Conservation (phyloP, 805 yeast genomes). For the Brettanomyces sp. region DNA sequence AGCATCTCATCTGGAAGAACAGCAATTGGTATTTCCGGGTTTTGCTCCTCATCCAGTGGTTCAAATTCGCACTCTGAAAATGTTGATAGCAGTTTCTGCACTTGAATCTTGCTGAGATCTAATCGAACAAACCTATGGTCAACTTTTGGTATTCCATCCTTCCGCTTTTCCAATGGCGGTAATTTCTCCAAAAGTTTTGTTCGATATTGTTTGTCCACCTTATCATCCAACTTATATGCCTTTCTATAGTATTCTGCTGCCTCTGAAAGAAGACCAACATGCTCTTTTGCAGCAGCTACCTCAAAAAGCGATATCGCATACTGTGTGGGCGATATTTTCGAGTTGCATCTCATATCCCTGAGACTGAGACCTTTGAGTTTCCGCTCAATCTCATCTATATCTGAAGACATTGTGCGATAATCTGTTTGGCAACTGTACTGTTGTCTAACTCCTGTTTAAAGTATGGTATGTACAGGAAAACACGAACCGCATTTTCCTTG, state of each 20-base stretch:
- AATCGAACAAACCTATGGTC: conserved; percentile 2
- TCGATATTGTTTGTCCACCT: conserved; percentile 64
- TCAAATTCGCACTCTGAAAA: conserved; percentile 23
- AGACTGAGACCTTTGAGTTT: conserved; percentile 15
- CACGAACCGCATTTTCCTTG: no score
- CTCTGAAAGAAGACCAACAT: conserved; percentile 69
- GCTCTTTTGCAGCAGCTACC: conserved; percentile 61
- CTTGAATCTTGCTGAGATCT: conserved; percentile 31
- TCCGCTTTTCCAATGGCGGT: conserved; percentile 1
- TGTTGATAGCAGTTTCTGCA: conserved; percentile 28
- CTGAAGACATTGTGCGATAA: not conserved
- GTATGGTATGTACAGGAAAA: no score
- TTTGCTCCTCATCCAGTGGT: conserved; percentile 18
- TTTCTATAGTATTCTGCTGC: conserved; percentile 65
- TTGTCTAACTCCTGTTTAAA: no score
- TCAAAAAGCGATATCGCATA: conserved; percentile 60
- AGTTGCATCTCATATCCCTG: conserved; percentile 19
- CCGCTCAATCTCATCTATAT: conserved; percentile 11
- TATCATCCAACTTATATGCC: conserved; percentile 51
- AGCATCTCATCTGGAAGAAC: conserved; percentile 53
- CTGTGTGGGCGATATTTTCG: conserved; percentile 22
- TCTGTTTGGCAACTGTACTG: no score
- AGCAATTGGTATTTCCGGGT: conserved; percentile 31
- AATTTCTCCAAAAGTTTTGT: conserved; percentile 31
- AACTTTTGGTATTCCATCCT: not conserved